Evolutionary conservation across 768 basidiomycete genomes (phyloP), one percentile per base, ranked within the genome.

Genomic region (Kwoniella europaea): DNA sequence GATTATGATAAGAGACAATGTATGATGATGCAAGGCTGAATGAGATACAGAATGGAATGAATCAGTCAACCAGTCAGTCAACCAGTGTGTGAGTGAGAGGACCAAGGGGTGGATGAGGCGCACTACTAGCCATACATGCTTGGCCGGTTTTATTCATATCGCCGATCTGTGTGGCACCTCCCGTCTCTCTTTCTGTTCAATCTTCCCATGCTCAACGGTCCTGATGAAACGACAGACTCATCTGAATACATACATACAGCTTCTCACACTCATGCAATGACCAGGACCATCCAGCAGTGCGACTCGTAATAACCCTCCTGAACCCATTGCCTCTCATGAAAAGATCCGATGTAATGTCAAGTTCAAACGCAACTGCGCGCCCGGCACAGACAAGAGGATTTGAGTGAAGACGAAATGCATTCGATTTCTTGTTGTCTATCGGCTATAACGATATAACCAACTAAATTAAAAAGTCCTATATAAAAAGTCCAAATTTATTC

Each of bases 381-480:
- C 4, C 4, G 27, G 27, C 27, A 27, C 27, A 27, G 27, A 27
- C 27, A 27, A 27, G 27, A 27, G 27, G 27, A 27, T 27, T 27
- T 27, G 27, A 27, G 27, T 4, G 27, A 27, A 27, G 27, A 27
- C 27, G 27, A 27, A 27, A 27, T 35, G 35, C 35, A 35, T 35
- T 35, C 7, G 35, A 50, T 50, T 50, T 5, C 4, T 50, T 15
- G 46, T 12, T 10, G 12, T 13, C 46, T 50, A 50, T 50, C 7
- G 35, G 35, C 27, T 58, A 24, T 6, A 22, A 58, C 27, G 27
- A 27, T 27, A 27, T 27, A 27, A 58, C 27, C 57, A 24, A 56
- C 3, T 27, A 58, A 58, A 58, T 58, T 58, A 58, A 58, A 35
- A 58, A 58, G 15, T 27, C 57, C 20, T 13, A 58, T 10, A 55